Evolutionary conservation across 352 stramenopile species (phyloP), one percentile per base, ranked within the genome.

Genomic region (Pythium apleroticum): DNA sequence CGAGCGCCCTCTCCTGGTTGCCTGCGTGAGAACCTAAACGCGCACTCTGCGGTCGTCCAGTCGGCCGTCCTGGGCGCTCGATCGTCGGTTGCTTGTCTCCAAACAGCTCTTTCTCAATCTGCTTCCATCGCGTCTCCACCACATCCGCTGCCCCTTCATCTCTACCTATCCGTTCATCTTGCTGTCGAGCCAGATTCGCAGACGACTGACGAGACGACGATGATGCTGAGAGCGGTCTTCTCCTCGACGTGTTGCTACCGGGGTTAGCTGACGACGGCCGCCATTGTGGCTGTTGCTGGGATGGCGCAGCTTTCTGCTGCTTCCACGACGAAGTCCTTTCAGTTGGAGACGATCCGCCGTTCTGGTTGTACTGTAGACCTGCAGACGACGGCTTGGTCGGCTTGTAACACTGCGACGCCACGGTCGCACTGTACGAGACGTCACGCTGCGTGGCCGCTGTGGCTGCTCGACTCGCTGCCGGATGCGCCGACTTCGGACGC

Each of bases 351-450:
- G 77, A 55, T 35, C 10, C 25, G 1, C 25, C 49, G 14, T 24
- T 54, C 12, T 43, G 67, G 28, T 50, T 58, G 33, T 84, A 86
- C 24, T 78, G 71, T 24, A 77, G 58, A 0, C 69, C 70, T 33
- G 77, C 74, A 15, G 64, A 66, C 0, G 79, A 83, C 6, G 73
- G 78, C 30, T 83, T 86, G 14, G 66, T 72, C 4, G 72, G 66
- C 48, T 87, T 87, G 66, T 89, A 90, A 55, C 77, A 89, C 15
- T 87, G 74, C 22, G 79, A 76, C 15, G 78, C 79, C 27, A 91
- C 79, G 4, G 74, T 88, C 14, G 76, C 73, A 58, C 73, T 84
- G 59, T 89, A 90, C 0, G 81, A 89, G 14, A 88, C 50, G 57
- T 89, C 68, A 11, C 37, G 37, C 52, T 20, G 35, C 11, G 41